Evolutionary conservation across 2,329 filamentous ascomycete species (phyloP).

Genomic region (Rhexocercosporidium sp.): DNA sequence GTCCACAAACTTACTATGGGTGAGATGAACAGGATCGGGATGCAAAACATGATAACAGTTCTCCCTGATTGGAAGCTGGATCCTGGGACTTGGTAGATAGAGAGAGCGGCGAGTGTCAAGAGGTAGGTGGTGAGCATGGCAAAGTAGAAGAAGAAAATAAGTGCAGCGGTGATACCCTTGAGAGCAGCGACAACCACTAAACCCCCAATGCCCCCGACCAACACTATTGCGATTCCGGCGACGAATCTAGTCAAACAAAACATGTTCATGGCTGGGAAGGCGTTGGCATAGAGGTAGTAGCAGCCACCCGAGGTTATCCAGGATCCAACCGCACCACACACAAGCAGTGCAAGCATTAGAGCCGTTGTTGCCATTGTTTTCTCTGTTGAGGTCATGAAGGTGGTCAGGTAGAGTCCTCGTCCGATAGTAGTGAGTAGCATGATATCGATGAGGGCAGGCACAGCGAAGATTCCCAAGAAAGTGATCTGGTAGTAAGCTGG

Average conservation of each 20-base stretch:
- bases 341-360: constrained; percentile 61
- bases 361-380: constrained; percentile 58
- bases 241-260: constrained; percentile 51
- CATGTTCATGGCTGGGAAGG: constrained; percentile 51
- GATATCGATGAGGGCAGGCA: constrained; percentile 67
- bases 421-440: constrained; percentile 62
- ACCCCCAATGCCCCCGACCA: constrained; percentile 48
- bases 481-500: constrained; percentile 56
- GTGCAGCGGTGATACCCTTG: constrained; percentile 50
- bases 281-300: constrained; percentile 63
- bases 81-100: constrained; percentile 56
- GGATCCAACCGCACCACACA: constrained; percentile 64
- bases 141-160: constrained; percentile 65
- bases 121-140: constrained; percentile 63
- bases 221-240: constrained; percentile 51
- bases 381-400: constrained; percentile 56
- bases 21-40: constrained; percentile 61
- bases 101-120: constrained; percentile 56
- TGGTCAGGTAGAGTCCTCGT: constrained; percentile 64
- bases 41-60: constrained; percentile 57
- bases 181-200: constrained; percentile 54
- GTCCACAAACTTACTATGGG: constrained; percentile 61
- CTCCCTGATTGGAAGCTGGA: constrained; percentile 52
- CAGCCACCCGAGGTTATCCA: constrained; percentile 68
- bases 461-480: constrained; percentile 63